Conservation (phyloP, 805 yeast species). For the Ogataea trehalophila region DNA sequence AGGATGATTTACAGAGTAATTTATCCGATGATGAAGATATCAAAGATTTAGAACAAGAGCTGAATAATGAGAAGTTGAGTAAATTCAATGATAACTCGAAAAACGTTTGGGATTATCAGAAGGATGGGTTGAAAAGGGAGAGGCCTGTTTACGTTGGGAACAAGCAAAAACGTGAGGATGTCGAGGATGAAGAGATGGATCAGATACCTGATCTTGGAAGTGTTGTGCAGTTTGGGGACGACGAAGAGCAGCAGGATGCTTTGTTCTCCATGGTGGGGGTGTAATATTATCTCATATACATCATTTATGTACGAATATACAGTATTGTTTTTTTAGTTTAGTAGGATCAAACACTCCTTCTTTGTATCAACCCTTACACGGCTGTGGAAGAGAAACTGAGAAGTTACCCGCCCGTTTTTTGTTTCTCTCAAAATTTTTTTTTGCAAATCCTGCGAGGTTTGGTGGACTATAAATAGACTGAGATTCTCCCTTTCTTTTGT, state of each 20-base stretch:
- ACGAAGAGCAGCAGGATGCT: conserved; percentile 26
- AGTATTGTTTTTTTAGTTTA: too few relatives aligned
- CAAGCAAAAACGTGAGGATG: not conserved
- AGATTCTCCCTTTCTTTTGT: not conserved
- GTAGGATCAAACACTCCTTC: too few relatives aligned
- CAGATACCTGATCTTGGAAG: conserved; percentile 11
- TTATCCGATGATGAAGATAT: conserved; percentile 33
- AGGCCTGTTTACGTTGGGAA: conserved; percentile 30
- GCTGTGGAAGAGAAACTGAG: too few relatives aligned
- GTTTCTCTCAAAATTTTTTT: not conserved
- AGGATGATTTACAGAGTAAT: conserved; percentile 19
- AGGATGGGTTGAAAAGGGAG: conserved; percentile 50
- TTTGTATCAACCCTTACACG: too few relatives aligned
- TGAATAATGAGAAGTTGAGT: conserved; percentile 31
- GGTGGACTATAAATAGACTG: conserved; percentile 4
- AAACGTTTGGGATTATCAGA: conserved; percentile 56
- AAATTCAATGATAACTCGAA: conserved; percentile 26
- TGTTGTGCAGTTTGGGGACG: conserved; percentile 30
- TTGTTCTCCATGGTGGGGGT: conserved; percentile 27
- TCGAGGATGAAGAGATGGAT: not conserved
- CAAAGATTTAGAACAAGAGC: conserved; percentile 30
- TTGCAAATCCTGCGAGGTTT: not conserved
- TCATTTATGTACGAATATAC: too few relatives aligned
- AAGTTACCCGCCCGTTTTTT: conserved; percentile 1
- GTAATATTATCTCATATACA: not conserved